Percentiles rank a stretch among this genome's conserved stretches.
phyloP scores from a whole-genome alignment of 2,329 filamentous ascomycete species.

The Rutstroemia sp. region DNA sequence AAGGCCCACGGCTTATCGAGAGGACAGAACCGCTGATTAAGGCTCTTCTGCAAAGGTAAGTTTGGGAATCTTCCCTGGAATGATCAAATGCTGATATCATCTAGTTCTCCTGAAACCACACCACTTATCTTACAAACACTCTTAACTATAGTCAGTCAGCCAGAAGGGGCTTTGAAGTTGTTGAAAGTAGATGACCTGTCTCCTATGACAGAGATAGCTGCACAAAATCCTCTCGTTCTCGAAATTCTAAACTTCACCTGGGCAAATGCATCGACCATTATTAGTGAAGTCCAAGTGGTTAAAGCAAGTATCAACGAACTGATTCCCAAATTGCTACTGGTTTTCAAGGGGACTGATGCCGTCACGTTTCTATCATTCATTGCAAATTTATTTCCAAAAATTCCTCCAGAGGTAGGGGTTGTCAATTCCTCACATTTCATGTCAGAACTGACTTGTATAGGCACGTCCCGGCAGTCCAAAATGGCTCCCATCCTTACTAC shows the following conservation, averaged over 20 bases:
- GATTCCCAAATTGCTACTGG: conserved; percentile 41
- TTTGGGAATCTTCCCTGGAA: not conserved
- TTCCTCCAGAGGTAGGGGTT: conserved; percentile 40
- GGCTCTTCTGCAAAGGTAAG: conserved; percentile 47
- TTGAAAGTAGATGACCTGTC: conserved; percentile 43
- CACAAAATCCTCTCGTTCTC: conserved; percentile 45
- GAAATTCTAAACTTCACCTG: conserved; percentile 51
- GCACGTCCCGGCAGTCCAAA: conserved; percentile 40
- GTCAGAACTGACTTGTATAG: conserved; percentile 29
- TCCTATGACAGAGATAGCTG: conserved; percentile 49
- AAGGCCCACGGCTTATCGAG: conserved; percentile 40
- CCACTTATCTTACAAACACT: conserved; percentile 50
- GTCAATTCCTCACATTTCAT: not conserved
- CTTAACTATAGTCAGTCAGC: conserved; percentile 45
- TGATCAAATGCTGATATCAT: conserved; percentile 9
- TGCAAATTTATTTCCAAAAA: conserved; percentile 43
- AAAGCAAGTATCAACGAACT: conserved; percentile 40
- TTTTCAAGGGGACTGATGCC: conserved; percentile 52
- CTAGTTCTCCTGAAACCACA: conserved; percentile 46
- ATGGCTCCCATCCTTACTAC: conserved; percentile 45
- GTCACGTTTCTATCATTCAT: conserved; percentile 52
- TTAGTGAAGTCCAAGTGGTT: conserved; percentile 24
- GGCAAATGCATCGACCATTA: conserved; percentile 39
- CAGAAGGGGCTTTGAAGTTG: conserved; percentile 43
- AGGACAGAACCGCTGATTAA: conserved; percentile 47